A percentile compares a stretch with the other conserved stretches of the same genome.
Evolutionary conservation across 129 eudicot genomes (phyloP).

Genomic region (Pittosporum tobira): DNA sequence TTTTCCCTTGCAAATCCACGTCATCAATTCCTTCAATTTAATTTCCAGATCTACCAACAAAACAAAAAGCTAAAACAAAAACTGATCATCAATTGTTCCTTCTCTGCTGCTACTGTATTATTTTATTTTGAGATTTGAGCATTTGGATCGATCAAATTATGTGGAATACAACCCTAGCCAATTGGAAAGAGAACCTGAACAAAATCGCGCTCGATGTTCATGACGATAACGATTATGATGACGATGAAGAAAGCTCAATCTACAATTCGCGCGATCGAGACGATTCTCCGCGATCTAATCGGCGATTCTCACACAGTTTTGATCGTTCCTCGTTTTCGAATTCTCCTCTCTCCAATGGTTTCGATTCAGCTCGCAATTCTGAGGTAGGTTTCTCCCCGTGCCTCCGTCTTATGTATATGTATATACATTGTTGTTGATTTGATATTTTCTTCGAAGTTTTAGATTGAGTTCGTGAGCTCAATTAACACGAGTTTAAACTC

Average conservation of each 20-base stretch:
- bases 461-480: too few species aligned
- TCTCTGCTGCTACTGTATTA: background rate
- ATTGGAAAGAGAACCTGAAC: constrained; percentile 70
- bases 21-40: too few species aligned
- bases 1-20: too few species aligned
- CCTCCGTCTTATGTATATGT: too few species aligned
- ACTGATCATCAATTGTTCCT: background rate
- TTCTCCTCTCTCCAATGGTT: constrained; percentile 54
- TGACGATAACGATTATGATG: constrained; percentile 52
- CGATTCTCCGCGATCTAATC: constrained; percentile 38
- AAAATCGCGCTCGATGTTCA: constrained; percentile 89
- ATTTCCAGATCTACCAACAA: background rate
- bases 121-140: background rate
- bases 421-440: background rate
- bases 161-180: constrained; percentile 87
- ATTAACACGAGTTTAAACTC: too few species aligned
- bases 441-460: background rate
- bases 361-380: constrained; percentile 39
- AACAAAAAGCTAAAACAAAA: too few species aligned
- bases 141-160: constrained; percentile 25
- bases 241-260: constrained; percentile 37
- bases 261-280: constrained; percentile 35
- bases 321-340: constrained; percentile 33
- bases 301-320: constrained; percentile 47
- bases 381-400: constrained; percentile 36